These are phyloP conservation scores for Spathaspora arborariae DNA, from an alignment of 805 yeast species.

Conservation along the genomic window DNA sequence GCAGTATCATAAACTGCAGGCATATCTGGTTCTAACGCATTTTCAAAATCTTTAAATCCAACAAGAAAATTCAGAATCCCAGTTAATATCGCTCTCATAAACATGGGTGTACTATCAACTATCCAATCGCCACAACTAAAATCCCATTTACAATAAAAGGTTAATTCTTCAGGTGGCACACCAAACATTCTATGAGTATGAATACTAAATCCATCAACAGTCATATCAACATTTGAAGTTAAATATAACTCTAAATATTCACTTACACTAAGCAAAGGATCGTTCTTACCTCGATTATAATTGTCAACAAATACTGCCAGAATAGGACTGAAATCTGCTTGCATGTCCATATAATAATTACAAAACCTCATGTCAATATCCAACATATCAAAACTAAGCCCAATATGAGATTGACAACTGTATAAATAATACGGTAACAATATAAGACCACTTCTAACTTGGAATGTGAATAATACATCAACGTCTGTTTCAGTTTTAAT, in stretches of 20 bases:
- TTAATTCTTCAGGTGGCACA: conserved; percentile 81
- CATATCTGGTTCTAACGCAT: conserved; percentile 56
- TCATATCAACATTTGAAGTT: conserved; percentile 36
- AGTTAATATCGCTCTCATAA: conserved; percentile 40
- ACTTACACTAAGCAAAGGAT: conserved; percentile 22
- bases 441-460: conserved; percentile 65
- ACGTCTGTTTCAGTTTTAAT: conserved; percentile 64
- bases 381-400: conserved; percentile 58
- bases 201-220: conserved; percentile 55
- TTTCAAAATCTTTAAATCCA: conserved; percentile 73
- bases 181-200: conserved; percentile 96
- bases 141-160: conserved; percentile 90
- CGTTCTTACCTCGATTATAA: conserved; percentile 17
- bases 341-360: conserved; percentile 90
- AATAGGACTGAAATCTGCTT: conserved; percentile 65
- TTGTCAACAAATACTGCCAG: conserved; percentile 31
- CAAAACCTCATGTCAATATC: conserved; percentile 83
- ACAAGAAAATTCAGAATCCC: conserved; percentile 50
- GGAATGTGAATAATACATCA: conserved; percentile 71
- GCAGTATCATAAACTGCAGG: conserved; percentile 67
- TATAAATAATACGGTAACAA: conserved; percentile 73
- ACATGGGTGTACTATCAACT: conserved; percentile 47
- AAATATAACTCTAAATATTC: conserved; percentile 16
- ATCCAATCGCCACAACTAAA: conserved; percentile 59
- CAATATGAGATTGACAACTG: conserved; percentile 56